These are phyloP conservation scores for Quercus glauca DNA, from an alignment of 306 rosid genomes.

Conservation along the genomic window DNA sequence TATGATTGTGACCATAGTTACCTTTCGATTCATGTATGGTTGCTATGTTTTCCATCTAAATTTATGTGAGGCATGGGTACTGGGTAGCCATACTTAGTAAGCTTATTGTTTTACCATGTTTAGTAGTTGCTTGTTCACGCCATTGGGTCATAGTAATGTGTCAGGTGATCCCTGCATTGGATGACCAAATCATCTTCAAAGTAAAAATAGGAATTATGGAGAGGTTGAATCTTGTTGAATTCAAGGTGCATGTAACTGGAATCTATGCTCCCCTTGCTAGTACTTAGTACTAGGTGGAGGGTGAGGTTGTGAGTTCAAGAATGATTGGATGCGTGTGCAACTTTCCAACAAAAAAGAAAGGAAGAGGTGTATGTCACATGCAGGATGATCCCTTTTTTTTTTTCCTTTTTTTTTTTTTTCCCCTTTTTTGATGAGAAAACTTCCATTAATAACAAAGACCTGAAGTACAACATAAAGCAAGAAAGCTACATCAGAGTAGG, in stretches of 20 bases:
- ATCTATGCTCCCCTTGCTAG: too few relatives aligned
- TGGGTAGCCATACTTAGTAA: not conserved
- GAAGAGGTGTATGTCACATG: too few relatives aligned
- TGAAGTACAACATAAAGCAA: too few relatives aligned
- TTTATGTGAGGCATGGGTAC: not conserved
- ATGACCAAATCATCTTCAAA: not conserved
- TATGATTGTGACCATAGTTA: not conserved
- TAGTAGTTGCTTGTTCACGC: not conserved
- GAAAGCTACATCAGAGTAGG: too few relatives aligned
- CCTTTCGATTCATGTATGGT: not conserved
- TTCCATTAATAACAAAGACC: too few relatives aligned
- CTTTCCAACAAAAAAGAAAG: too few relatives aligned
- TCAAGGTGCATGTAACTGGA: not conserved
- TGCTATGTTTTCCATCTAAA: not conserved
- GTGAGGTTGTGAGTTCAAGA: too few relatives aligned
- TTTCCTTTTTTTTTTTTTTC: too few relatives aligned
- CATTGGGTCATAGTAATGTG: not conserved
- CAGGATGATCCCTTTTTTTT: not conserved
- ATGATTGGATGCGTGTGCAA: too few relatives aligned
- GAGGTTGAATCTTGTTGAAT: not conserved
- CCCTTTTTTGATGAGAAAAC: too few relatives aligned
- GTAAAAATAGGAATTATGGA: not conserved
- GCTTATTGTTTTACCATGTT: not conserved
- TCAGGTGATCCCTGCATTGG: too few relatives aligned
- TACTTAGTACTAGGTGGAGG: too few relatives aligned